A percentile compares a stretch with the other conserved stretches of the same genome.
Conservation (phyloP, 768 basidiomycete species). For the Macrolepiota albuminosa region DNA sequence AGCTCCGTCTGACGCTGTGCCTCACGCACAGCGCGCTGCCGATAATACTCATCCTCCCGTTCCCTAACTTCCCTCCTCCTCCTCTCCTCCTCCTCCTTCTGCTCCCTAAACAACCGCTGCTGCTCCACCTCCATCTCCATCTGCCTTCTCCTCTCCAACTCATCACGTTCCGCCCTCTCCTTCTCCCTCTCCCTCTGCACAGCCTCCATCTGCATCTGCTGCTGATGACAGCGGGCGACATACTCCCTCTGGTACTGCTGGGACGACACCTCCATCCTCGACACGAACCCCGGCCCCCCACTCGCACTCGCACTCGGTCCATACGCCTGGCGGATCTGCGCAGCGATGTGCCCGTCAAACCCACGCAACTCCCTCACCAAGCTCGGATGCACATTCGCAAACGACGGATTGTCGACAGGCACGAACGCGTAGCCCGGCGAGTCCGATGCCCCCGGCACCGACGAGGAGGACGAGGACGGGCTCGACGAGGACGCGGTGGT, state of each 20-base stretch:
- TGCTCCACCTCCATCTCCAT: conserved; percentile 16
- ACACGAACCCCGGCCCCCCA: conserved; percentile 26
- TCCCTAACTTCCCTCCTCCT: conserved; percentile 17
- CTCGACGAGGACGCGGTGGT: conserved; percentile 15
- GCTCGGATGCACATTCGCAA: conserved; percentile 50
- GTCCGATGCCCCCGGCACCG: background rate
- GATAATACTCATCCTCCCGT: conserved; percentile 11
- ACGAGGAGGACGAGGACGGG: background rate
- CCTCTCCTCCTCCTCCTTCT: conserved; percentile 18
- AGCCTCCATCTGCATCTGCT: conserved; percentile 11
- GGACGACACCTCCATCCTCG: conserved; percentile 15
- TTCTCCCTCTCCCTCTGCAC: conserved; percentile 25
- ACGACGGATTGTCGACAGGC: conserved; percentile 29
- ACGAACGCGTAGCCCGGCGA: conserved; percentile 27
- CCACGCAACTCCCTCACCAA: conserved; percentile 49
- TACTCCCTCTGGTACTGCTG: background rate
- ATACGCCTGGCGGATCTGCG: conserved; percentile 46
- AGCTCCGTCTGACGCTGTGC: conserved; percentile 16
- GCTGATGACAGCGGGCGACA: background rate
- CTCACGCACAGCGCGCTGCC: conserved; percentile 10
- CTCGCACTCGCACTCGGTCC: conserved; percentile 26
- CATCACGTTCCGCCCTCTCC: conserved; percentile 22
- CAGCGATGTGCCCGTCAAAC: conserved; percentile 52
- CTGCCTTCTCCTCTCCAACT: conserved; percentile 20
- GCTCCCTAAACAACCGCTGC: conserved; percentile 18